A percentile compares a stretch with the other conserved stretches of the same genome.
Evolutionary conservation across 441 rosid species (phyloP).

Genomic region (Gossypium gossypioides): DNA sequence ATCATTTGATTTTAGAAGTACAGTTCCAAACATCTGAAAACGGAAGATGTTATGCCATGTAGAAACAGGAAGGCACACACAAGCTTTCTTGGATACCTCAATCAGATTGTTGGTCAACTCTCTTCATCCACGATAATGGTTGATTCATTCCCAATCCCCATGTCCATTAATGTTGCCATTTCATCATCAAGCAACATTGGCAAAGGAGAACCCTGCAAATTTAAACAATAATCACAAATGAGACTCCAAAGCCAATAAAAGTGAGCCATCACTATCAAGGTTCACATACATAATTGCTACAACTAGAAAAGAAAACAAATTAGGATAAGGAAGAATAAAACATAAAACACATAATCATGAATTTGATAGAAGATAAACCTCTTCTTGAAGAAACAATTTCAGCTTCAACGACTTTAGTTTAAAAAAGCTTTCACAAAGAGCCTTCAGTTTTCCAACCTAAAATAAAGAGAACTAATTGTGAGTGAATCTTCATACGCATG

Average conservation of each 20-base stretch:
- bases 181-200: constrained; percentile 70
- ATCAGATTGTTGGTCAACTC: constrained; percentile 19
- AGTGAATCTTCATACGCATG: neutral
- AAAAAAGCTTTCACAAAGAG: constrained; percentile 69
- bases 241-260: neutral
- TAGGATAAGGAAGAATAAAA: neutral
- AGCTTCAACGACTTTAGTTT: constrained; percentile 51
- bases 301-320: neutral
- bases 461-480: neutral
- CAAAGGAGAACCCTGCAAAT: constrained; percentile 61
- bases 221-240: neutral
- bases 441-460: constrained; percentile 78
- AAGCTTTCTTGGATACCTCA: neutral
- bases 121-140: constrained; percentile 71
- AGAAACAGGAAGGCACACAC: too few species aligned
- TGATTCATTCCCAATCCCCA: constrained; percentile 55
- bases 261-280: neutral
- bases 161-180: constrained; percentile 61
- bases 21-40: neutral
- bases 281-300: neutral
- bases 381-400: constrained; percentile 56
- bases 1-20: neutral
- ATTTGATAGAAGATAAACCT: constrained; percentile 35
- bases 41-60: neutral
- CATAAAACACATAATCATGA: neutral